Evolutionary conservation across 768 basidiomycete species (phyloP).

Genomic region (Tulasnella sp.): DNA sequence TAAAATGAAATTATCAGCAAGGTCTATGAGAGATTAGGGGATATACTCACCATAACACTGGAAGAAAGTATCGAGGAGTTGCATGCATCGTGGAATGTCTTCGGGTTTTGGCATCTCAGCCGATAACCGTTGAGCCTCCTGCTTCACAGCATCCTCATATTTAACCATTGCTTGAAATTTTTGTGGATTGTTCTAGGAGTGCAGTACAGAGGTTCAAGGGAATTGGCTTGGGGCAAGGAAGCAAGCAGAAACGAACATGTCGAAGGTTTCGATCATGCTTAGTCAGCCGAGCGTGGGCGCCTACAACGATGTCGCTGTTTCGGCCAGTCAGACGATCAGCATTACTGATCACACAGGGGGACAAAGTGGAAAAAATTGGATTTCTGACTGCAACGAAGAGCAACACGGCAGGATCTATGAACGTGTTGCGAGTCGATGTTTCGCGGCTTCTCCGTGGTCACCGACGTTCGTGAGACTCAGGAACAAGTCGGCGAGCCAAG

Average conservation of each 20-base stretch:
- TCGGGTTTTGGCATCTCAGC: conserved; percentile 62
- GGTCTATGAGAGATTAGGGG: background rate
- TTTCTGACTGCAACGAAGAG: too few species aligned
- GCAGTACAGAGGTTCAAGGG: too few species aligned
- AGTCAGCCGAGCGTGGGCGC: background rate
- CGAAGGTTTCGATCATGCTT: background rate
- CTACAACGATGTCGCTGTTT: too few species aligned
- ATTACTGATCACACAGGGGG: too few species aligned
- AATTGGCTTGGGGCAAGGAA: too few species aligned
- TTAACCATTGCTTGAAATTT: conserved; percentile 27
- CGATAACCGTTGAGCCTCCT: conserved; percentile 61
- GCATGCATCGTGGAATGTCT: conserved; percentile 77
- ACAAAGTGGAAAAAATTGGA: too few species aligned
- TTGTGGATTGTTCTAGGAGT: background rate
- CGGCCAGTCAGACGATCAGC: too few species aligned
- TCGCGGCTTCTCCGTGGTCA: too few species aligned
- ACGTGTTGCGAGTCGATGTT: too few species aligned
- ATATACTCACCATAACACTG: conserved; percentile 54
- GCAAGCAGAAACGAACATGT: background rate
- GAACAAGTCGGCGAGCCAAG: too few species aligned
- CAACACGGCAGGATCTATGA: too few species aligned
- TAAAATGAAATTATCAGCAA: background rate
- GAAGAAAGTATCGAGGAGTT: conserved; percentile 62
- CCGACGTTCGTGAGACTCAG: too few species aligned
- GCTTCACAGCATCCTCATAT: conserved; percentile 49